These are phyloP conservation scores for Leucocoprinus sp. DNA, from an alignment of 768 basidiomycete genomes.

Conservation along the genomic window DNA sequence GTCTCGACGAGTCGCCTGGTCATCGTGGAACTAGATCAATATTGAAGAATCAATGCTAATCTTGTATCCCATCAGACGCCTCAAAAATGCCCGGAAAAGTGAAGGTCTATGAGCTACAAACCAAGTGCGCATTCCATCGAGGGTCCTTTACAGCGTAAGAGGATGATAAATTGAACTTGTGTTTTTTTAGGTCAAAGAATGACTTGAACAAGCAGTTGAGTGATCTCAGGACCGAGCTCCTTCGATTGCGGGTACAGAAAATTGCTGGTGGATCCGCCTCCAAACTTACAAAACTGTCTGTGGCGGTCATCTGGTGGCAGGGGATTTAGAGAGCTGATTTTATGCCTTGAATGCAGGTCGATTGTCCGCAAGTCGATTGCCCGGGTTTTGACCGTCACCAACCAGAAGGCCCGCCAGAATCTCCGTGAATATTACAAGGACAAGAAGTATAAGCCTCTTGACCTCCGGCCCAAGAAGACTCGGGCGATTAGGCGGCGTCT, in stretches of 20 bases:
- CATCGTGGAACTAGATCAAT: slow-evolving; percentile 4
- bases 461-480: slow-evolving; percentile 97
- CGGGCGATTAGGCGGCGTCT: slow-evolving; percentile 95
- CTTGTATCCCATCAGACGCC: slow-evolving; percentile 19
- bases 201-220: slow-evolving; percentile 90
- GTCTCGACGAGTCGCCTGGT: background rate
- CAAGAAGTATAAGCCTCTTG: slow-evolving; percentile 95
- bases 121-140: slow-evolving; percentile 55
- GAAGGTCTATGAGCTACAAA: slow-evolving; percentile 94
- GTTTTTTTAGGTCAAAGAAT: slow-evolving; percentile 72
- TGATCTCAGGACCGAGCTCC: slow-evolving; percentile 94
- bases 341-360: slow-evolving; percentile 42
- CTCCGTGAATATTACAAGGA: slow-evolving; percentile 96
- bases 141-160: background rate
- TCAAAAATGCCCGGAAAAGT: slow-evolving; percentile 82
- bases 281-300: slow-evolving; percentile 97
- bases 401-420: slow-evolving; percentile 96
- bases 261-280: slow-evolving; percentile 92
- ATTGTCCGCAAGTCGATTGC: slow-evolving; percentile 98
- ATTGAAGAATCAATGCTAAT: slow-evolving; percentile 13
- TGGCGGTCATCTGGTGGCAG: slow-evolving; percentile 14
- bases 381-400: slow-evolving; percentile 95
- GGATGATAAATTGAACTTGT: slow-evolving; percentile 12
- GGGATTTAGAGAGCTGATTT: slow-evolving; percentile 6
- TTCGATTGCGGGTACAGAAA: slow-evolving; percentile 93